Base-by-base conservation (phyloP, 2,329 filamentous ascomycete species). In the Shiraia bambusicola region DNA sequence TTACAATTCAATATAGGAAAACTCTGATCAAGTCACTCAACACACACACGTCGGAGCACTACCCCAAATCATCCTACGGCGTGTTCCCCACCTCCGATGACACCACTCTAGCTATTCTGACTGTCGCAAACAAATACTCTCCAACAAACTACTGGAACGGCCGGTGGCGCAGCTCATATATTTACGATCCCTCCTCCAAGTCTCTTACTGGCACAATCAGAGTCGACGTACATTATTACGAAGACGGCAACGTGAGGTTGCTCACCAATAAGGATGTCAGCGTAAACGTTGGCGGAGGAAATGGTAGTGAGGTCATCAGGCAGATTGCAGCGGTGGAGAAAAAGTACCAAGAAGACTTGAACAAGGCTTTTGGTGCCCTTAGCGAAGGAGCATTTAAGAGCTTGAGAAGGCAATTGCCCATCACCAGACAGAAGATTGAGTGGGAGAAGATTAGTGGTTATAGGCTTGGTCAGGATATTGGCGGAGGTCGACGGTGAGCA, bases 71-170 rank as follows among this genome's bases (percentile, higher is more conserved):
- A 38, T 83, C 87, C 10, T 86, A 86, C 56, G 89, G 91, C 54
- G 88, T 88, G 34, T 96, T 88, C 68, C 88, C 92, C 9, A 83
- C 82, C 55, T 81, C 88, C 57, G 77, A 85, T 51, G 87, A 92
- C 67, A 80, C 81, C 19, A 82, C 84, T 58, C 72, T 97, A 46
- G 88, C 90, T 34, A 77, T 96, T 51, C 72, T 95, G 40, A 82
- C 95, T 36, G 91, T 95, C 34, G 88, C 91, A 42, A 96, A 93
- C 76, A 96, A 96, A 71, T 97, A 97, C 76, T 95, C 88, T 61
- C 93, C 94, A 6, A 89, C 91, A 68, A 98, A 98, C 78, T 98
- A 90, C 78, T 97, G 93, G 88, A 97, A 96, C 72, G 93, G 93
- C 49, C 89, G 93, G 50, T 98, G 93, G 88, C 87, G 93, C 61